Conservation (phyloP, 495 filamentous ascomycete genomes). For the Wilcoxina mikolae region DNA sequence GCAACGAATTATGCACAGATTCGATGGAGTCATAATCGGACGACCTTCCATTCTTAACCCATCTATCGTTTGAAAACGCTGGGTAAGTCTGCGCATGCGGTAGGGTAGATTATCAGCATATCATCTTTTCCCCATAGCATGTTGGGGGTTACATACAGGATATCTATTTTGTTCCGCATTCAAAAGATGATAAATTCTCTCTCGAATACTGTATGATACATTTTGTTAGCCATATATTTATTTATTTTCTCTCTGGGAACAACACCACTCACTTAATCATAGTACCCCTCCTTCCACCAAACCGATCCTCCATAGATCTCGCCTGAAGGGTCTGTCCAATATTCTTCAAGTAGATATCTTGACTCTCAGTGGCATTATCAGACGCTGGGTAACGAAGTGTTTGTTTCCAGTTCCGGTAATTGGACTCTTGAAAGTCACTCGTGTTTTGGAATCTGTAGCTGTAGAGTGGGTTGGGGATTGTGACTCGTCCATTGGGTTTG, state of each 20-base stretch:
- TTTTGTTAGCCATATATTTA: neutral
- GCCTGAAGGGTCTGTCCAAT: neutral
- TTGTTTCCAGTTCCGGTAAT: neutral
- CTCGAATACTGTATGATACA: neutral
- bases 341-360: neutral
- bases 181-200: neutral
- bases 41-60: constrained; percentile 43
- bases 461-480: constrained; percentile 22
- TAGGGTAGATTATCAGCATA: neutral
- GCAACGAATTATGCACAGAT: constrained; percentile 20
- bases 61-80: constrained; percentile 49
- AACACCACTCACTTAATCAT: neutral
- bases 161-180: neutral
- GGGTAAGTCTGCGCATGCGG: constrained; percentile 32
- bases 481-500: constrained; percentile 12
- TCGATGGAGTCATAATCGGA: constrained; percentile 34
- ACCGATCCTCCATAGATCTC: too few relatives aligned
- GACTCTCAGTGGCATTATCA: neutral
- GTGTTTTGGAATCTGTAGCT: constrained; percentile 5
- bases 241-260: neutral
- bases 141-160: neutral
- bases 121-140: neutral
- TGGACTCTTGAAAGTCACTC: neutral
- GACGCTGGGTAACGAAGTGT: neutral
- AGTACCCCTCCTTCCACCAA: neutral